Conservation (phyloP, 2,329 filamentous ascomycete genomes). For the Epichloe gansuensis region DNA sequence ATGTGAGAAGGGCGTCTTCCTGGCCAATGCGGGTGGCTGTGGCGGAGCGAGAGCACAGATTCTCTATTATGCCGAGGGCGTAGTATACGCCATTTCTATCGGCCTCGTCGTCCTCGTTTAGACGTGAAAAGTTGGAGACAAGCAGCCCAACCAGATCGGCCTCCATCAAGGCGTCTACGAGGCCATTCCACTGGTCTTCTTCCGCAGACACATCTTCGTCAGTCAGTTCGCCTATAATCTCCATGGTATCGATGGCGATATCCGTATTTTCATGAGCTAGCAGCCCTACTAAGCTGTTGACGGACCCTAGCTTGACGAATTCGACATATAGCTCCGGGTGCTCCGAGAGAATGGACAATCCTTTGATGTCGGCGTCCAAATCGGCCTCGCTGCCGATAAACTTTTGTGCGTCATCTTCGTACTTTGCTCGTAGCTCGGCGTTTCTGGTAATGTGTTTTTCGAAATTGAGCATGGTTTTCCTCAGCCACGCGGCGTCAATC, state of each 20-base stretch:
- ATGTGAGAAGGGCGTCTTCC: constrained; percentile 55
- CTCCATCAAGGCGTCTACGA: constrained; percentile 55
- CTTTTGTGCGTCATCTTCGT: constrained; percentile 66
- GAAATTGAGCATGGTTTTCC: constrained; percentile 67
- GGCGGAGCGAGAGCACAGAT: constrained; percentile 58
- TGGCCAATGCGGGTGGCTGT: constrained; percentile 60
- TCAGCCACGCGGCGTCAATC: constrained; percentile 73
- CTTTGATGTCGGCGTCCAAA: constrained; percentile 77
- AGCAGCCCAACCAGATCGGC: constrained; percentile 63
- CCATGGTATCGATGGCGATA: constrained; percentile 81
- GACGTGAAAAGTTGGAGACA: constrained; percentile 62
- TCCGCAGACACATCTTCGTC: constrained; percentile 83
- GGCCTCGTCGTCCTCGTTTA: constrained; percentile 59
- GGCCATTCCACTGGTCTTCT: constrained; percentile 64
- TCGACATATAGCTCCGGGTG: constrained; percentile 73
- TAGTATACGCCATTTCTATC: constrained; percentile 83
- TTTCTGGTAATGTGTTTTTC: constrained; percentile 89
- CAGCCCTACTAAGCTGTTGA: constrained; percentile 62
- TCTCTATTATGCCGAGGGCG: constrained; percentile 71
- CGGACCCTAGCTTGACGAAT: constrained; percentile 63
- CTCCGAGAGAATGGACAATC: constrained; percentile 73
- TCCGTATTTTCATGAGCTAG: constrained; percentile 94
- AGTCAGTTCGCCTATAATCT: constrained; percentile 81
- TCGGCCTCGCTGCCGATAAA: constrained; percentile 82
- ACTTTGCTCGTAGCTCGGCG: constrained; percentile 74